A percentile compares a stretch with the other conserved stretches of the same genome.
These are phyloP conservation scores for Neurospora discreta DNA, from an alignment of 495 filamentous ascomycete species.

Conservation along the genomic window DNA sequence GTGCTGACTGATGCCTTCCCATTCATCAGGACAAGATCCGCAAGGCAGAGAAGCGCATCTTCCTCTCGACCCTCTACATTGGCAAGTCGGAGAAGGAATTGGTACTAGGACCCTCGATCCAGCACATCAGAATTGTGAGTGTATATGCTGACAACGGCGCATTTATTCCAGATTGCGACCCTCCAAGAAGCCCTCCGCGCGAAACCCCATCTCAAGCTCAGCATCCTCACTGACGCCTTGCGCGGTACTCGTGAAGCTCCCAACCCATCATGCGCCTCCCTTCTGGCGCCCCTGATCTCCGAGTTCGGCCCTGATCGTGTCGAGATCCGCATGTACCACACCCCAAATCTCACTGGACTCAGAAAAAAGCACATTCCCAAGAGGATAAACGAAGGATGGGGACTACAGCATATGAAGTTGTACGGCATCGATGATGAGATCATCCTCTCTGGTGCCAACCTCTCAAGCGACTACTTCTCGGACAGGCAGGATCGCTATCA, in stretches of 20 bases:
- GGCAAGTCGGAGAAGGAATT: constrained; percentile 89
- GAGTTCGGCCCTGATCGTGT: constrained; percentile 82
- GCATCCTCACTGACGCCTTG: constrained; percentile 85
- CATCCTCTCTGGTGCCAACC: constrained; percentile 88
- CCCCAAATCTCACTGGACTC: constrained; percentile 83
- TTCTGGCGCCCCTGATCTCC: constrained; percentile 66
- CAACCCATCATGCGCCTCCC: constrained; percentile 76
- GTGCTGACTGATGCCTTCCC: constrained; percentile 1
- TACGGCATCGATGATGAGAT: constrained; percentile 95
- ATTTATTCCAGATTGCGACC: constrained; percentile 50
- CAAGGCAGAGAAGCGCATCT: constrained; percentile 67
- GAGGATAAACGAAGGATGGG: constrained; percentile 96
- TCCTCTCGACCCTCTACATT: constrained; percentile 90
- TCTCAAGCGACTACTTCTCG: constrained; percentile 92
- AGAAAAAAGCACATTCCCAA: constrained; percentile 74
- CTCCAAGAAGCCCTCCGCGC: constrained; percentile 61
- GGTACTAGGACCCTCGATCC: constrained; percentile 25
- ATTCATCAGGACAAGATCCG: constrained; percentile 59
- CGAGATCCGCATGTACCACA: constrained; percentile 95
- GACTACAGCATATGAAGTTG: constrained; percentile 97
- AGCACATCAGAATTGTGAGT: not conserved
- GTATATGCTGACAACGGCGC: not conserved
- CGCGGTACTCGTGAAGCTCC: constrained; percentile 88
- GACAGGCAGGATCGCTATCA: constrained; percentile 94
- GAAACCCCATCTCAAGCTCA: constrained; percentile 71